Conservation (phyloP, 768 basidiomycete species). For the Leccinum pellstonianum region DNA sequence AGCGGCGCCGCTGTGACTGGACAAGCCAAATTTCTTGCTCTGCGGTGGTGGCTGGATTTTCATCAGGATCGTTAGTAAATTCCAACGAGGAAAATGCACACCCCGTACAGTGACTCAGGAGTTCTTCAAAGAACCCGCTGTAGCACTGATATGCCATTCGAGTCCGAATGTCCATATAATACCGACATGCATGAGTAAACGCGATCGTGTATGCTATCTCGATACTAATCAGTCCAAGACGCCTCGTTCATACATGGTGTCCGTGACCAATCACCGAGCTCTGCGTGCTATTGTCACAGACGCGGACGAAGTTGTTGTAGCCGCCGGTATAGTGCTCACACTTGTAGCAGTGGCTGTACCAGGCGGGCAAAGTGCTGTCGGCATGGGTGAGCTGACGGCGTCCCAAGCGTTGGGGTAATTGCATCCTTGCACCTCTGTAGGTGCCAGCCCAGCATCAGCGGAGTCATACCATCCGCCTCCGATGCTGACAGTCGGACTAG, state of each 20-base stretch:
- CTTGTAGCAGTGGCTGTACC: slow-evolving; percentile 4
- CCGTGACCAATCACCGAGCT: slow-evolving; percentile 2
- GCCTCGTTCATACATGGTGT: neutral
- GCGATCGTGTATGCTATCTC: neutral
- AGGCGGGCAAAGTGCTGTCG: slow-evolving; percentile 42
- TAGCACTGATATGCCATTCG: neutral
- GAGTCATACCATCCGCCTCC: slow-evolving; percentile 60
- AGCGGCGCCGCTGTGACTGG: neutral
- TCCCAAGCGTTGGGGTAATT: slow-evolving; percentile 65
- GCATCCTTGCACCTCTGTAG: slow-evolving; percentile 62
- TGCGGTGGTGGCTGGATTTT: slow-evolving; percentile 1
- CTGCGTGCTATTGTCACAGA: slow-evolving; percentile 6
- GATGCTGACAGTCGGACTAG: slow-evolving; percentile 39
- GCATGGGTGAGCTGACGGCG: slow-evolving; percentile 49
- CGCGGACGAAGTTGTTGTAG: slow-evolving; percentile 4
- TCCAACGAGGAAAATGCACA: slow-evolving; percentile 10
- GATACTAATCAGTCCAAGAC: neutral
- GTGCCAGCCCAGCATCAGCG: slow-evolving; percentile 50
- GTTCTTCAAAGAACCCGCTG: neutral
- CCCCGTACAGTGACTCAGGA: slow-evolving; percentile 1
- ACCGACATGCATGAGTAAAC: neutral
- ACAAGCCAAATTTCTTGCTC: neutral
- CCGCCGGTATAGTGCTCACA: slow-evolving; percentile 1
- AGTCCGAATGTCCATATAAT: neutral
- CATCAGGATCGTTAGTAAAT: neutral